phyloP scores from a whole-genome alignment of 768 basidiomycete genomes.

The Leccinum barrowsii region DNA sequence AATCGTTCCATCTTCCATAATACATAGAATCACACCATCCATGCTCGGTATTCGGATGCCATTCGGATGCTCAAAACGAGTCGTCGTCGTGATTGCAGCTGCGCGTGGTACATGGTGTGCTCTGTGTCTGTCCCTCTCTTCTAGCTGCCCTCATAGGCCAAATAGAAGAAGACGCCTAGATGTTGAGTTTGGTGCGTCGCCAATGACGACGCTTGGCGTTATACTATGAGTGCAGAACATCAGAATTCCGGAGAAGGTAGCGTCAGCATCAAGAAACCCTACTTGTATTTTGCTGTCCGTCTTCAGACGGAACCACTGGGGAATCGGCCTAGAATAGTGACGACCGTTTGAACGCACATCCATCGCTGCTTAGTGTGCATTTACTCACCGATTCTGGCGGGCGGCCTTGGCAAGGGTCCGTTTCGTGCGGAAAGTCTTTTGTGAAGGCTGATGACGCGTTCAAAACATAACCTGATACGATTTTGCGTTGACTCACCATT shows the following conservation, averaged over 20 bases:
- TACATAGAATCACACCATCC: neutral
- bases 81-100: conserved; percentile 20
- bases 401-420: conserved; percentile 93
- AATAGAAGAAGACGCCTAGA: conserved; percentile 45
- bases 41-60: neutral
- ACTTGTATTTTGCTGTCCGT: conserved; percentile 94
- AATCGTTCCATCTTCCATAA: neutral
- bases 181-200: conserved; percentile 98
- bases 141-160: conserved; percentile 1
- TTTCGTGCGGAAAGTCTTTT: conserved; percentile 98
- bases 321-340: conserved; percentile 69
- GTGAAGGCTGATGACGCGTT: conserved; percentile 72
- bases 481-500: conserved; percentile 42
- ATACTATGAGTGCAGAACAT: conserved; percentile 46
- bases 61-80: neutral
- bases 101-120: conserved; percentile 25
- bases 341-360: neutral
- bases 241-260: neutral
- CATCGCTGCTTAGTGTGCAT: neutral
- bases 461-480: neutral
- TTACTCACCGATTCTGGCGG: conserved; percentile 87
- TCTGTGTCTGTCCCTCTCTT: conserved; percentile 6
- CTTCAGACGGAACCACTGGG: conserved; percentile 99
- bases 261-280: conserved; percentile 7
- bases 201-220: conserved; percentile 98